Evolutionary conservation across 2,329 filamentous ascomycete genomes (phyloP).

Genomic region (Xylariaceae sp.): DNA sequence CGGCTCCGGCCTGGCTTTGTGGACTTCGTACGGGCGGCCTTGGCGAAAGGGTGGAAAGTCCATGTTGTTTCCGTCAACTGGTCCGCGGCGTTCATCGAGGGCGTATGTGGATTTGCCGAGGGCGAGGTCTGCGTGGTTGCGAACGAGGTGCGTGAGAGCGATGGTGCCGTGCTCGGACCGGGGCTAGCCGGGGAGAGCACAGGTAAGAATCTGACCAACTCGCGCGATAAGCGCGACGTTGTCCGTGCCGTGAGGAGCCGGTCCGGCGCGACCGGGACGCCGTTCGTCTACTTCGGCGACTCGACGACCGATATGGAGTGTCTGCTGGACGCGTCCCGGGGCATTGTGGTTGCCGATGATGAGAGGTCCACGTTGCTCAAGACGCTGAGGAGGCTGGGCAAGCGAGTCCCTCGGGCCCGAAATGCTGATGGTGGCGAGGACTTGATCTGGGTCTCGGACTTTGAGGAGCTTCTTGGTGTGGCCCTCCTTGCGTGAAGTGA

Average conservation of each 20-base stretch:
- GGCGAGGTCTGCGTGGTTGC: constrained; percentile 36
- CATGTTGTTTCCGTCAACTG: constrained; percentile 49
- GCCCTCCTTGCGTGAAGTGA: background rate
- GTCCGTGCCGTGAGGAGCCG: constrained; percentile 31
- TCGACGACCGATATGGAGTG: constrained; percentile 54
- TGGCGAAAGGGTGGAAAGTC: constrained; percentile 34
- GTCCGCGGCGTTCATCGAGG: constrained; percentile 44
- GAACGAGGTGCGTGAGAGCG: constrained; percentile 37
- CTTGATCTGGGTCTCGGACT: constrained; percentile 31
- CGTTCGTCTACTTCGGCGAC: constrained; percentile 53
- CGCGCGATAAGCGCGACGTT: constrained; percentile 43
- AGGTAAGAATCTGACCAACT: constrained; percentile 34
- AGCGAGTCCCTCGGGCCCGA: constrained; percentile 28
- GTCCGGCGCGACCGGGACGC: constrained; percentile 20
- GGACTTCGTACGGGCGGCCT: constrained; percentile 26
- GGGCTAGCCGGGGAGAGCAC: background rate
- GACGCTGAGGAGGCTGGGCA: constrained; percentile 32
- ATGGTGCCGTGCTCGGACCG: constrained; percentile 40
- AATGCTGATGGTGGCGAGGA: constrained; percentile 23
- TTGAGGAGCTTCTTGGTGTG: constrained; percentile 25
- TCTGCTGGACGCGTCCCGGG: constrained; percentile 38
- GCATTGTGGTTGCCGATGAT: constrained; percentile 43
- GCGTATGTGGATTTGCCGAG: constrained; percentile 35
- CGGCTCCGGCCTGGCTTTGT: constrained; percentile 38
- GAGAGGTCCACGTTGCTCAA: constrained; percentile 28